Base-by-base conservation (phyloP, 306 rosid genomes). In the Quercus variabilis region DNA sequence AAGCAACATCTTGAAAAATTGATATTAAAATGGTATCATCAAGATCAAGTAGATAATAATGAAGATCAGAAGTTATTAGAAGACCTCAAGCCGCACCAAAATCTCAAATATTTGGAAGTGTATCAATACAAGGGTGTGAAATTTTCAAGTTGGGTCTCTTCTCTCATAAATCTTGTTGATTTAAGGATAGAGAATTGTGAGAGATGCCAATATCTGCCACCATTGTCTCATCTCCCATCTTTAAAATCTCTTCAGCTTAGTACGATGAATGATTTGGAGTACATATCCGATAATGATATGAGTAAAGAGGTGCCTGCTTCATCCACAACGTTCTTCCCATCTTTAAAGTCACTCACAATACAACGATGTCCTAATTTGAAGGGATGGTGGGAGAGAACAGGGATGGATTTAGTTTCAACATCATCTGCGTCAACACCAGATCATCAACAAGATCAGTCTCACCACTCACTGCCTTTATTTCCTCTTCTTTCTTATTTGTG, bases 221-320 rank as follows among this genome's bases (percentile, higher is more conserved):
- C 55, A 0, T 21, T 74, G 23, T n/a, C 23, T 35, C 12, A 12
- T 11, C 5, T 38, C 17, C 17, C 11, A 0, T 74, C 0, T 3
- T 54, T 74, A 3, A 12, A 74, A 33, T 18, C 17, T 20, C 25
- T 35, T 1, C 0, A 0, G 0, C 3, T 74, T n/a, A 0, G 4
- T 0, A 1, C 1, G 0, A 35, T 58, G 56, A 6, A 1, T 56
- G 55, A 46, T 35, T 20, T 74, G 13, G 69, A 57, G 25, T 74
- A 35, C 78, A 35, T 74, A 13, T 13, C 19, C 15, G 23, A 57
- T 31, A 15, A 56, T 0, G 4, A 46, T 46, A 46, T 46, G 14
- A 46, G 4, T 46, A 11, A 46, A 11, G 52, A 46, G 52, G 4
- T 46, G 13, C 0, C 23, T 33, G 18, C 55, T 5, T n/a, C 19